These are phyloP conservation scores for Arthrobotrys entomopaga DNA, from an alignment of 2,329 filamentous ascomycete genomes.

Conservation along the genomic window DNA sequence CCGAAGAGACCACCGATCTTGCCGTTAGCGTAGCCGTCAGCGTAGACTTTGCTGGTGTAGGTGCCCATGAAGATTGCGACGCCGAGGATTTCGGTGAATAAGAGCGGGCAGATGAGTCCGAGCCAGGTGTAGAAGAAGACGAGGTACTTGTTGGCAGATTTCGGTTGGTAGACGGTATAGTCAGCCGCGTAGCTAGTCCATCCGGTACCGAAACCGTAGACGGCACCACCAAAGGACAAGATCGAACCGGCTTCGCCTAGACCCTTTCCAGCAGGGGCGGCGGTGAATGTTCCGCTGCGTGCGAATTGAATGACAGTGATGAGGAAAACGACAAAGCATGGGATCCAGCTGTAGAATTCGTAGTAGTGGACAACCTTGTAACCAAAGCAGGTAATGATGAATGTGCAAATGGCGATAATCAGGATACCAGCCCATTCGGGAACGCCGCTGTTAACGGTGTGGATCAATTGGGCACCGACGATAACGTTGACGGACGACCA, in stretches of 20 bases:
- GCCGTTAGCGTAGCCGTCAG: slow-evolving; percentile 67
- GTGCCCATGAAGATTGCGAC: slow-evolving; percentile 76
- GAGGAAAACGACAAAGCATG: slow-evolving; percentile 77
- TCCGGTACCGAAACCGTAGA: slow-evolving; percentile 76
- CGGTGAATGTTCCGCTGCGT: slow-evolving; percentile 73
- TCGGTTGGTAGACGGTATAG: slow-evolving; percentile 82
- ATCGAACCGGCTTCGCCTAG: slow-evolving; percentile 70
- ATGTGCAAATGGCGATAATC: slow-evolving; percentile 75
- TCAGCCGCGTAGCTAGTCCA: slow-evolving; percentile 81
- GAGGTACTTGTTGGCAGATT: slow-evolving; percentile 68
- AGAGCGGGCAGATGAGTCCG: slow-evolving; percentile 76
- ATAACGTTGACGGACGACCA: slow-evolving; percentile 83
- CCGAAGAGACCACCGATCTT: slow-evolving; percentile 75
- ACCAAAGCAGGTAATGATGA: slow-evolving; percentile 77
- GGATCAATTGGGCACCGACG: slow-evolving; percentile 79
- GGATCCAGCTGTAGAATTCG: slow-evolving; percentile 79
- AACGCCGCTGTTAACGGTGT: slow-evolving; percentile 76
- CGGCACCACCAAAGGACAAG: slow-evolving; percentile 73
- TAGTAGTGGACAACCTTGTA: slow-evolving; percentile 81
- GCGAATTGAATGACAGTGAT: slow-evolving; percentile 74
- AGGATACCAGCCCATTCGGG: slow-evolving; percentile 79
- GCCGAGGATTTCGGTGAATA: slow-evolving; percentile 79
- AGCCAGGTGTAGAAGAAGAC: slow-evolving; percentile 76
- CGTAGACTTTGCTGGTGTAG: slow-evolving; percentile 67
- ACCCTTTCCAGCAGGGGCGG: slow-evolving; percentile 71